Evolutionary conservation across 257 asterid genomes (phyloP).

Genomic region (Paulownia fortunei): DNA sequence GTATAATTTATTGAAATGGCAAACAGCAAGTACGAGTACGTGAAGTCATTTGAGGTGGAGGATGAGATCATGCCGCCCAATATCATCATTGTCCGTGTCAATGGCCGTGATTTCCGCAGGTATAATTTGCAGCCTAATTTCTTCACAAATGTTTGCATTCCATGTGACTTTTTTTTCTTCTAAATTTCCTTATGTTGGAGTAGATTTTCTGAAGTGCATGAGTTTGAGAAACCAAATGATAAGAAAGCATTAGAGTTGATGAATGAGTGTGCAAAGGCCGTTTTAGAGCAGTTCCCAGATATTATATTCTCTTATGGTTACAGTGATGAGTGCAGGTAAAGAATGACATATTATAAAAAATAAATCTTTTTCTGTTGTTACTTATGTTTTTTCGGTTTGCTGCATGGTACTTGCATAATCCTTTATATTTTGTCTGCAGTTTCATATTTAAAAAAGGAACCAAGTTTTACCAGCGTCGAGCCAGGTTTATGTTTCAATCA

Average conservation of each 20-base stretch:
- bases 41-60: conserved; percentile 69
- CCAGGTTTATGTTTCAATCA: conserved; percentile 53
- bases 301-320: conserved; percentile 71
- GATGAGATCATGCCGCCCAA: conserved; percentile 72
- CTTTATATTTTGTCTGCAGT: conserved; percentile 46
- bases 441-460: conserved; percentile 75
- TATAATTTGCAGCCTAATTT: conserved; percentile 24
- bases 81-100: conserved; percentile 60
- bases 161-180: background rate
- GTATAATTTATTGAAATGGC: conserved; percentile 54
- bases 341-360: background rate
- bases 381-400: background rate
- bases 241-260: conserved; percentile 62
- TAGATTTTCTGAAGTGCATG: conserved; percentile 80
- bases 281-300: conserved; percentile 81
- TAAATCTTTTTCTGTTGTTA: background rate
- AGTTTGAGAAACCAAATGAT: conserved; percentile 76
- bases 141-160: background rate
- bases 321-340: conserved; percentile 76
- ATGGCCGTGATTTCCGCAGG: conserved; percentile 66
- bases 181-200: conserved; percentile 1
- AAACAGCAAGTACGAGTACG: conserved; percentile 84
- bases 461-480: conserved; percentile 81
- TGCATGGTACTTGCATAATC: background rate
- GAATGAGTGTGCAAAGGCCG: conserved; percentile 74